phyloP scores from a whole-genome alignment of 257 asterid species.

The Coffea eugenioides region DNA sequence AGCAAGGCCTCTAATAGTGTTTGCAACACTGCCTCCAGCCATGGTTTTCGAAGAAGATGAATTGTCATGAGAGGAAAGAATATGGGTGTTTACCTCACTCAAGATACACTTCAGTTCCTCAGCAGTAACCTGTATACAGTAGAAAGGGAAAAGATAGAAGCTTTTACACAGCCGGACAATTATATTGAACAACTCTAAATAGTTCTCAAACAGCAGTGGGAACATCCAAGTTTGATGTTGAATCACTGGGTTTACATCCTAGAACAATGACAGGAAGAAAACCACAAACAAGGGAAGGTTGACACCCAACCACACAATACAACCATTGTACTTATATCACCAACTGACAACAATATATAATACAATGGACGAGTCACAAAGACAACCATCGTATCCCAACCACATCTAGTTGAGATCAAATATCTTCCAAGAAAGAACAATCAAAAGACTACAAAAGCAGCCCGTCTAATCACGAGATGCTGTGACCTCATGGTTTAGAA shows the following conservation, averaged over 20 bases:
- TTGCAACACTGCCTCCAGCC: conserved; percentile 98
- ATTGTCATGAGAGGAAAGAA: conserved; percentile 41
- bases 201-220: too few species aligned
- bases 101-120: conserved; percentile 74
- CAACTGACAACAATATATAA: neutral
- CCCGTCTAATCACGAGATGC: neutral
- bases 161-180: neutral
- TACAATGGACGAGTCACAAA: neutral
- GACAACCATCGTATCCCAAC: neutral
- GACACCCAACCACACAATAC: neutral
- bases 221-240: neutral
- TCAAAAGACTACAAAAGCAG: neutral
- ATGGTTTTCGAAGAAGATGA: conserved; percentile 63
- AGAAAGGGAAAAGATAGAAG: neutral
- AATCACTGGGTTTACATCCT: neutral
- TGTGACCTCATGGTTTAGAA: too few species aligned
- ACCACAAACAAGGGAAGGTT: neutral
- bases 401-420: neutral
- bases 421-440: neutral
- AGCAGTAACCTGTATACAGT: conserved; percentile 54
- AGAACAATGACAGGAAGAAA: neutral
- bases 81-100: conserved; percentile 55
- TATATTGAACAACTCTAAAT: neutral
- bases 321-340: neutral
- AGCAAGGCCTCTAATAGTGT: conserved; percentile 88